Percentiles rank a stretch among this genome's conserved stretches.
Evolutionary conservation across 2,329 filamentous ascomycete genomes (phyloP).

Genomic region (Iodosphaeria phyllophila): DNA sequence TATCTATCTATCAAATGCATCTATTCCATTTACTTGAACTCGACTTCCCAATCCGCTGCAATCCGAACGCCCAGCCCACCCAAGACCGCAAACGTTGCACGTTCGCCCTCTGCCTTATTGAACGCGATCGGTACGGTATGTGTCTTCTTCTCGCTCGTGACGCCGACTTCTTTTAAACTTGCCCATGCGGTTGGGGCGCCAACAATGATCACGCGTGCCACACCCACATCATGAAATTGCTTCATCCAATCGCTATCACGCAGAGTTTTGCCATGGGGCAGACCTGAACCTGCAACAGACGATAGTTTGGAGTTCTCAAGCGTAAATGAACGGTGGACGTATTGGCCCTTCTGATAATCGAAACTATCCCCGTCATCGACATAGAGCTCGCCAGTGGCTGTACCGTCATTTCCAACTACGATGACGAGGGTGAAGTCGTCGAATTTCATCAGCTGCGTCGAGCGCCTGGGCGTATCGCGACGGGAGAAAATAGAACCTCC

Average conservation of each 20-base stretch:
- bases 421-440: constrained; percentile 91
- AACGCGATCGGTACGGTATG: constrained; percentile 44
- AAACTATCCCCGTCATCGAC: constrained; percentile 88
- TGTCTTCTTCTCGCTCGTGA: constrained; percentile 31
- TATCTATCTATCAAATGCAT: too few relatives aligned
- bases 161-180: constrained; percentile 37
- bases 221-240: constrained; percentile 55
- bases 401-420: constrained; percentile 44
- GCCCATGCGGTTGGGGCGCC: constrained; percentile 61
- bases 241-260: constrained; percentile 60
- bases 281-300: constrained; percentile 50
- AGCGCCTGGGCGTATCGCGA: constrained; percentile 72
- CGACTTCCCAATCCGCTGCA: constrained; percentile 31
- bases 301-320: constrained; percentile 43
- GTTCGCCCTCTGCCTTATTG: constrained; percentile 23
- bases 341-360: constrained; percentile 69
- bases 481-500: constrained; percentile 84
- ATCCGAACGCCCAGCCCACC: constrained; percentile 31
- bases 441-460: constrained; percentile 74
- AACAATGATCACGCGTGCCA: constrained; percentile 74
- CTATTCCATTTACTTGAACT: constrained; percentile 12
- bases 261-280: constrained; percentile 31
- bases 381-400: constrained; percentile 67
- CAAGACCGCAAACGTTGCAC: constrained; percentile 32
- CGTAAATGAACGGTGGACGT: constrained; percentile 67